phyloP scores from a whole-genome alignment of 2,329 filamentous ascomycete genomes.

The Acrocalymma vagum region DNA sequence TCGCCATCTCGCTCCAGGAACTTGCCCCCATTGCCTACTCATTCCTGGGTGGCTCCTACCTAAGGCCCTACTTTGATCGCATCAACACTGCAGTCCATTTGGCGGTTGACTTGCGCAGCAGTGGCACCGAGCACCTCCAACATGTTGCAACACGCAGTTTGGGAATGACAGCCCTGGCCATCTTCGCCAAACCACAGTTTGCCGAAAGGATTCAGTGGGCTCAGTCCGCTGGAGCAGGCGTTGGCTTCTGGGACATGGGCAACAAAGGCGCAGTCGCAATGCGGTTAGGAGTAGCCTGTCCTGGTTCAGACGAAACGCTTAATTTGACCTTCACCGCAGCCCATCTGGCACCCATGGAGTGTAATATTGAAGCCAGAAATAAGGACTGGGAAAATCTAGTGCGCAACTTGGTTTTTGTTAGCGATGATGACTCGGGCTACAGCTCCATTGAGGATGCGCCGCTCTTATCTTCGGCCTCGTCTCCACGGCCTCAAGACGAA shows the following conservation, averaged over 20 bases:
- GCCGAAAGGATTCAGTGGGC: conserved; percentile 68
- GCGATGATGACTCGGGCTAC: conserved; percentile 37
- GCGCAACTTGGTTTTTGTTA: conserved; percentile 77
- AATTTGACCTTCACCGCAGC: conserved; percentile 87
- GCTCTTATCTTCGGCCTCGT: conserved; percentile 31
- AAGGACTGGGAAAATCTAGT: conserved; percentile 89
- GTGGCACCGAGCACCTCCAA: conserved; percentile 65
- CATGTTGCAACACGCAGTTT: conserved; percentile 77
- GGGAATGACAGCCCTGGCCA: conserved; percentile 88
- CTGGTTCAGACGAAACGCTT: conserved; percentile 54
- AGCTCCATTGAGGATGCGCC: conserved; percentile 42
- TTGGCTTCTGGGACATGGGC: conserved; percentile 87
- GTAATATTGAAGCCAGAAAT: conserved; percentile 77
- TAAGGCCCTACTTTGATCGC: conserved; percentile 77
- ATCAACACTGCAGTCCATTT: conserved; percentile 76
- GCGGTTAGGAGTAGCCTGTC: conserved; percentile 67
- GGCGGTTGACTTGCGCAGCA: conserved; percentile 63
- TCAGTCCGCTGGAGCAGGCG: conserved; percentile 83
- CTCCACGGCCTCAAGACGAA: conserved; percentile 39
- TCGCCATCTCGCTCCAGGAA: conserved; percentile 82
- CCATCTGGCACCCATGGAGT: conserved; percentile 89
- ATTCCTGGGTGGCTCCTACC: conserved; percentile 84
- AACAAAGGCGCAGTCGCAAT: conserved; percentile 94
- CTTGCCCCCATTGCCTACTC: conserved; percentile 83
- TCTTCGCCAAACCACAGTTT: conserved; percentile 75